Evolutionary conservation across 2,329 filamentous ascomycete genomes (phyloP), one percentile per base, ranked within the genome.

Genomic region (Sporothrix dimorphospora): DNA sequence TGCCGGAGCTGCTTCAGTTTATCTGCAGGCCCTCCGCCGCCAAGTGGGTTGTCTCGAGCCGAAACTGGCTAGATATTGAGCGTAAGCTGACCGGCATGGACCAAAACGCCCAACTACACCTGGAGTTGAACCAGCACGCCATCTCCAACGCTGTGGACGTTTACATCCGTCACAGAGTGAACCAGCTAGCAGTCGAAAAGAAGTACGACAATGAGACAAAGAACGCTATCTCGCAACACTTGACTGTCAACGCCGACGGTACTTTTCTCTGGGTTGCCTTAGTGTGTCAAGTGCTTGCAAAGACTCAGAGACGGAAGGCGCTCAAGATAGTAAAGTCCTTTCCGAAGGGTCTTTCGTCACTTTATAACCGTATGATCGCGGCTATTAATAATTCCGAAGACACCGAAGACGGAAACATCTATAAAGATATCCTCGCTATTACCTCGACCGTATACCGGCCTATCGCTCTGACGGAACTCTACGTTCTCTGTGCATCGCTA

Each of bases 1-100:
- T 34, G 9, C 6, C 61, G 2, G 45, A 76, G 51, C 81, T 85
- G 45, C 77, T 84, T 8, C 67, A 80, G 3, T 75, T 84, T 5
- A 79, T 85, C 53, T 69, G 72, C 14, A 65, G 77, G 2, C 75
- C 72, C 70, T 40, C 65, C 2, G 59, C 72, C 8, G 75, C 82
- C 24, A 85, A 83, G 75, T 85, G 81, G 82, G 73, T 85, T 38
- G 73, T 84, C 3, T 82, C 82, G 1, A 85, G 83, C 74, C 82
- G 83, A 11, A 83, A 83, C 73, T 77, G 73, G 79, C 75, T 75
- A 2, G 51, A 73, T 4, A 85, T 86, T 61, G 76, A 83, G 72
- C 71, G 79, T 49, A 12, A 67, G 1, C 75, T 84, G 5, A 72
- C 42, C 3, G 51, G 5, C 3, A 71, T 67, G 0, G 51, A 63